Conservation (phyloP, 139 green algal species). For the Microglena sp. region DNA sequence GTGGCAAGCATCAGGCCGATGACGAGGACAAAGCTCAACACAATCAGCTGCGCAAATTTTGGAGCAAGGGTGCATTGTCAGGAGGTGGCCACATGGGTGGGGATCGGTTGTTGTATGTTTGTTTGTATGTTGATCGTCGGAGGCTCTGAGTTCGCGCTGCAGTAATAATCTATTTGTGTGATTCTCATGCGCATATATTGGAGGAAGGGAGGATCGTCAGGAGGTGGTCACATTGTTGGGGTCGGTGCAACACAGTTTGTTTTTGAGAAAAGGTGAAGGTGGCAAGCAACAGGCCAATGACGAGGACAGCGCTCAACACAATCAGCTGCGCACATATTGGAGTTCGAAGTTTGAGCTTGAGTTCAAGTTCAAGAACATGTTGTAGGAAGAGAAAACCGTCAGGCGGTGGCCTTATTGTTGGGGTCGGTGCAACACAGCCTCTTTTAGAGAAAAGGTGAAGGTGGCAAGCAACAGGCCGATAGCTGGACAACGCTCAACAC, state of each 20-base stretch:
- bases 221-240: too few relatives aligned
- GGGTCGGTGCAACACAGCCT: too few relatives aligned
- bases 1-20: slow-evolving; percentile 72
- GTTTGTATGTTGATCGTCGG: too few relatives aligned
- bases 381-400: not conserved
- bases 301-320: slow-evolving; percentile 45
- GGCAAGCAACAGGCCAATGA: slow-evolving; percentile 70
- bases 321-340: slow-evolving; percentile 8
- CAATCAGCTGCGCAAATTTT: slow-evolving; percentile 5
- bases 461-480: slow-evolving; percentile 72
- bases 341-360: too few relatives aligned
- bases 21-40: slow-evolving; percentile 53
- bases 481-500: slow-evolving; percentile 52
- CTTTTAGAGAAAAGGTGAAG: too few relatives aligned
- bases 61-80: too few relatives aligned
- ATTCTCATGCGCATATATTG: not conserved
- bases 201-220: not conserved
- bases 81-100: not conserved
- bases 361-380: not conserved
- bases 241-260: too few relatives aligned
- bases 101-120: too few relatives aligned
- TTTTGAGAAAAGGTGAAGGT: slow-evolving; percentile 68
- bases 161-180: not conserved
- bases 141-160: too few relatives aligned
- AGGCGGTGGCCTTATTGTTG: too few relatives aligned